A percentile compares a stretch with the other conserved stretches of the same genome.
These are phyloP conservation scores for Trichoderma oligosporum DNA, from an alignment of 2,329 filamentous ascomycete genomes.

Conservation along the genomic window DNA sequence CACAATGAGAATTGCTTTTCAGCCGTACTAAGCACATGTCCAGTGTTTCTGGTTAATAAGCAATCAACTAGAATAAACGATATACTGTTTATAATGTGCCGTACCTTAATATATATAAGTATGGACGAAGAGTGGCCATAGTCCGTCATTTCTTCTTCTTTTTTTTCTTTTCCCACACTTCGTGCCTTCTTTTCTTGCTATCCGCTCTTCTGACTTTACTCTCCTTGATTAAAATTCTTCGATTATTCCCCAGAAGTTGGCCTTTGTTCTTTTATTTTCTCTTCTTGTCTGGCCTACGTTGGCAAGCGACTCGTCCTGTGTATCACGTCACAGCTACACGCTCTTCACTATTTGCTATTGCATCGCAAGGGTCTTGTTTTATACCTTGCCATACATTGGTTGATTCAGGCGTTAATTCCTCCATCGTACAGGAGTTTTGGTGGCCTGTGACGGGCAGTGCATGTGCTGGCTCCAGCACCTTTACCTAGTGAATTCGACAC, in stretches of 20 bases:
- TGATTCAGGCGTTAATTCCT: neutral
- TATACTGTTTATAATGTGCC: too few species aligned
- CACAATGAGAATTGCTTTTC: neutral
- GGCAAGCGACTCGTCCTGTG: neutral
- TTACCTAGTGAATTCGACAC: slow-evolving; percentile 1
- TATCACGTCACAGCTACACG: slow-evolving; percentile 8
- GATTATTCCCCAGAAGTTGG: neutral
- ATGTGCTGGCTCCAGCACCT: neutral
- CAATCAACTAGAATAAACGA: neutral
- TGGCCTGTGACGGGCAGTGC: neutral
- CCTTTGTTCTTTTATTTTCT: neutral
- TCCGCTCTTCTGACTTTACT: neutral
- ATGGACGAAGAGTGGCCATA: too few species aligned
- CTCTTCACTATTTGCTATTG: neutral
- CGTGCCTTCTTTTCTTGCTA: neutral
- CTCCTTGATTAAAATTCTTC: neutral
- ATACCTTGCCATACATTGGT: neutral
- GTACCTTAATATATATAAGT: too few species aligned
- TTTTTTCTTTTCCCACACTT: neutral
- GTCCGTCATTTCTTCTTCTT: neutral
- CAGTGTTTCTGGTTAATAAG: slow-evolving; percentile 8
- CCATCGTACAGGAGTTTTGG: too few species aligned
- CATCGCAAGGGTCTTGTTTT: neutral
- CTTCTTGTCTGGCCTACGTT: neutral
- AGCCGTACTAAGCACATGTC: neutral